These are phyloP conservation scores for Ustilago shanxiensis DNA, from an alignment of 1,284 basidiomycete genomes.

Conservation along the genomic window DNA sequence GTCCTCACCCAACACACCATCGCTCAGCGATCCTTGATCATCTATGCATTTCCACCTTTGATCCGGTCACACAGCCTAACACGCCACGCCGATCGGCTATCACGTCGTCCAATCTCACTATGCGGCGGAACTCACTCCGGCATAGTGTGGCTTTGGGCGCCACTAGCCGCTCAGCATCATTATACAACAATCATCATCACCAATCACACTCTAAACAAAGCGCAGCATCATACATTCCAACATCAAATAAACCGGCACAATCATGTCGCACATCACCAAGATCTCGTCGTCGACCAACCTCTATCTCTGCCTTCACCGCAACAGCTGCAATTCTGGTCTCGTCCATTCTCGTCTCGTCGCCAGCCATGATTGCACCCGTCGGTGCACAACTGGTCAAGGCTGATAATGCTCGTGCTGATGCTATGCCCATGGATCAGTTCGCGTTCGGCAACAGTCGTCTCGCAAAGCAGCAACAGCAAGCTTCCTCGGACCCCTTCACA, in stretches of 20 bases:
- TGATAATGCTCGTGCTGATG: not conserved
- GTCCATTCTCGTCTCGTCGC: slow-evolving; percentile 46
- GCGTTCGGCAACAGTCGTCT: slow-evolving; percentile 6
- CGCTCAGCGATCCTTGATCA: slow-evolving; percentile 11
- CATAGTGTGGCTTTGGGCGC: slow-evolving; percentile 6
- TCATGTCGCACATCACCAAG: not conserved
- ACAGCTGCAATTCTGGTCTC: slow-evolving; percentile 48
- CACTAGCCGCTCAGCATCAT: not conserved
- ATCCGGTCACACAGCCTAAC: slow-evolving; percentile 1
- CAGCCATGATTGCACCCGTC: slow-evolving; percentile 38
- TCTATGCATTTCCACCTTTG: slow-evolving; percentile 12
- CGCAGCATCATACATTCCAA: not conserved
- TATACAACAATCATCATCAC: not conserved
- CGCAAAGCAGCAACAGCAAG: slow-evolving; percentile 6
- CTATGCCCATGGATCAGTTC: slow-evolving; percentile 5
- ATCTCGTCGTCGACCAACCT: slow-evolving; percentile 13
- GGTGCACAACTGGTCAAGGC: slow-evolving; percentile 11
- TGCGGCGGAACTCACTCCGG: slow-evolving; percentile 27
- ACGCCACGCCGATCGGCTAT: slow-evolving; percentile 11
- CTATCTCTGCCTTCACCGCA: slow-evolving; percentile 22
- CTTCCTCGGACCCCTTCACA: not conserved
- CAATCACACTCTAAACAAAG: not conserved
- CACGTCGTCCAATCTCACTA: slow-evolving; percentile 14
- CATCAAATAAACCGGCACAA: not conserved
- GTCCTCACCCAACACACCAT: not conserved